Evolutionary conservation across 2,329 filamentous ascomycete genomes (phyloP), one percentile per base, ranked within the genome.

Genomic region (Penicillium sclerotigenum): DNA sequence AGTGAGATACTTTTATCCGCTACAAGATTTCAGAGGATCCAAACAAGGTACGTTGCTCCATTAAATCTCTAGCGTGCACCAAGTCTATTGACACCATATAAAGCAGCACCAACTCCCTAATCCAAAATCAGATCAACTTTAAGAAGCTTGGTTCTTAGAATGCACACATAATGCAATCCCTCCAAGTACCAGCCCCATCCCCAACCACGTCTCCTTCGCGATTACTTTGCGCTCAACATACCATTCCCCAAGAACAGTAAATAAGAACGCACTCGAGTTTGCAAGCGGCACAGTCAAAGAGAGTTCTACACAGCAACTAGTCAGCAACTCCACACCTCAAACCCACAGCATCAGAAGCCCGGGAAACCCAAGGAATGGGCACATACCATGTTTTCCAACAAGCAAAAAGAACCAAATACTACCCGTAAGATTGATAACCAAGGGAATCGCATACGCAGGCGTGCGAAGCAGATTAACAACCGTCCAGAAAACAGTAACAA

Each of bases 351-450:
- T 3, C 54, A 22, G 33, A 22, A 31, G 14, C 7, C 7, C 8
- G 42, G 22, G 6, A 16, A 41, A 2, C 2, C 10, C 37, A 31
- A 52, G 26, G 38, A 56, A 62, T 26, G 28, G 28, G 24, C 57
- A 82, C 88, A 65, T 75, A 95, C 91, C 91, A 67, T 92, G 92
- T 73, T 94, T 85, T 7, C 93, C 93, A 75, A 97, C 93, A 62
- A 97, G 79, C 64, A 97, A 75, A 67, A 97, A 97, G 76, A 97
- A 97, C 93, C 93, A 97, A 53, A 97, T 82, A 69, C 91, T 96
- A 29, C 93, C 93, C 3, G 93, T 96, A 51, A 97, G 77, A 71
- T 97, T 97, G 56, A 96, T 75, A 50, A 96, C 76, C 64, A 97
- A 75, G 20, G 93, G 93, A 26, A 96, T 76, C 6, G 91, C 89